Base-by-base conservation (phyloP, 345 rosid genomes). In the Citrus medica region DNA sequence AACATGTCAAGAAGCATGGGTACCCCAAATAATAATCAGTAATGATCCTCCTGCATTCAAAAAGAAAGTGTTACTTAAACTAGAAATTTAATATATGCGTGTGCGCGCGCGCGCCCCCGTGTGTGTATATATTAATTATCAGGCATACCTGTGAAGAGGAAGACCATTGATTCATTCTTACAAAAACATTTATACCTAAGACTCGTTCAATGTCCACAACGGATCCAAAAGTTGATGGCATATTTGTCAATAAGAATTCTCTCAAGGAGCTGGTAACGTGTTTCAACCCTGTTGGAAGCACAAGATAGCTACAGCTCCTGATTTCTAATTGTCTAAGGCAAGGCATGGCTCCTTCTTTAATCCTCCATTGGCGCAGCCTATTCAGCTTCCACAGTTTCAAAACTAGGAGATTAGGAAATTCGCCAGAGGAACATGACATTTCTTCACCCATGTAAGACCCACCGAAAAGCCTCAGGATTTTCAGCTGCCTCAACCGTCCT, bases 361-460 rank as follows among this genome's bases (percentile, higher is more conserved):
- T 14, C 0, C 1, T 76, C 85, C 81, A 82, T 1, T 2, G 7
- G 12, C 53, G 48, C 65, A 85, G 68, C 38, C 19, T 3, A 10
- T 30, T 1, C 1, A 87, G 84, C 87, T 65, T 81, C 87, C 90
- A 87, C 75, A 85, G 30, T 71, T 84, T 85, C 69, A 85, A 65
- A 35, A 74, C 82, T 24, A 75, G 81, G 62, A 87, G 88, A 9
- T 67, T 9, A 1, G 71, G 85, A 74, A 87, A 87, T n/a, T 61
- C 79, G 4, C n/a, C 22, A 0, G 0, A 21, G 22, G 17, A 0
- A 24, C 80, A 82, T 28, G 46, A 74, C 83, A 87, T 82, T 19
- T 37, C 0, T 30, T 22, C 12, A 27, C 86, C 85, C 5, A 7
- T 2, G 37, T 82, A 84, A 24, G 90, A 88, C 0, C 24, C 12